A percentile compares a stretch with the other conserved stretches of the same genome.
Evolutionary conservation across 768 basidiomycete species (phyloP).

Genomic region (Podaxis sp.): DNA sequence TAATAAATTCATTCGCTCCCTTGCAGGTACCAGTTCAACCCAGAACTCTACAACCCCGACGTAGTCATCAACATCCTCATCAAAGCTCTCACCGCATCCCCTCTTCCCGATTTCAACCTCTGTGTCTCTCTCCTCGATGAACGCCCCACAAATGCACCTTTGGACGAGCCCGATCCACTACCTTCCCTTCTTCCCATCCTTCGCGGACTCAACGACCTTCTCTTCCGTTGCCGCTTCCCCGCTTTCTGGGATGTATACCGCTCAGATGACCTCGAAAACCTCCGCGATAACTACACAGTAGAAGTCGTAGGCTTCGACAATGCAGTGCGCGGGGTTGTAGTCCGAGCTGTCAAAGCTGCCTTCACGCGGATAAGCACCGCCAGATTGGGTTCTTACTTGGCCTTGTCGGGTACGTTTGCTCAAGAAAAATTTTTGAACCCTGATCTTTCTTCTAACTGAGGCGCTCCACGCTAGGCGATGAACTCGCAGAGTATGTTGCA

Average conservation of each 20-base stretch:
- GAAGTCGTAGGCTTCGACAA: constrained; percentile 84
- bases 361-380: constrained; percentile 72
- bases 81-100: constrained; percentile 82
- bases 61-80: constrained; percentile 93
- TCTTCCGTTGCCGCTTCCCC: constrained; percentile 85
- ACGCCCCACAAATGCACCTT: constrained; percentile 46
- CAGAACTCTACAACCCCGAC: constrained; percentile 88
- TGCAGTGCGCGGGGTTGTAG: constrained; percentile 73
- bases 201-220: constrained; percentile 62
- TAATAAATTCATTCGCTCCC: background rate
- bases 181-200: constrained; percentile 67
- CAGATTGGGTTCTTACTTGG: constrained; percentile 69
- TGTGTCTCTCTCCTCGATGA: constrained; percentile 92
- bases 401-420: constrained; percentile 52
- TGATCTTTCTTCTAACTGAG: background rate
- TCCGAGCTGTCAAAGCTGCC: constrained; percentile 74
- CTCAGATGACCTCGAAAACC: constrained; percentile 64
- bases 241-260: constrained; percentile 79
- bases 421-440: background rate
- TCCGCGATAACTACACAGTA: constrained; percentile 84
- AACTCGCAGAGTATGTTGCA: constrained; percentile 57
- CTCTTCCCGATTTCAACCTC: constrained; percentile 92
- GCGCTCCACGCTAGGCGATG: constrained; percentile 39
- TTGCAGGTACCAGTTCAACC: constrained; percentile 91
- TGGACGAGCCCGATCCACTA: constrained; percentile 83